These are phyloP conservation scores for Plantago lanceolata DNA, from an alignment of 305 asterid genomes.

Conservation along the genomic window DNA sequence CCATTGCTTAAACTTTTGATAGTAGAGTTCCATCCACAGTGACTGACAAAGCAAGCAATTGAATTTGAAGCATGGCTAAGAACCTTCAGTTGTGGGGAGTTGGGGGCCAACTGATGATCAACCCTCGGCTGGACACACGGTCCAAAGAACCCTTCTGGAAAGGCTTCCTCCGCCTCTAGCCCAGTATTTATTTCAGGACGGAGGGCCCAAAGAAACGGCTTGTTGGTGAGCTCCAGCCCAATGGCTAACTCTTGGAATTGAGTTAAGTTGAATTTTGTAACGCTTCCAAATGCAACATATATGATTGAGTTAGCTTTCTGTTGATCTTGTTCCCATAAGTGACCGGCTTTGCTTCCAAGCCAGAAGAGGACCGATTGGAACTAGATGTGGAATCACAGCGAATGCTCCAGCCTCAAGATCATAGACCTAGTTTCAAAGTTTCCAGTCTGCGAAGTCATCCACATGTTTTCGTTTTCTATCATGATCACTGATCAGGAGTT, in stretches of 20 bases:
- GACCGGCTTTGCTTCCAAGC: constrained; percentile 29
- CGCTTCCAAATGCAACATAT: constrained; percentile 41
- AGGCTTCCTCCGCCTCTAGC: constrained; percentile 2
- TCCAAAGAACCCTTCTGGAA: constrained; percentile 29
- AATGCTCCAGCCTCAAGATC: constrained; percentile 59
- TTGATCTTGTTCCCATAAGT: constrained; percentile 35
- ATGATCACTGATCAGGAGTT: too few species aligned
- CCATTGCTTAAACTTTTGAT: constrained; percentile 36
- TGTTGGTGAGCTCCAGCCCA: constrained; percentile 42
- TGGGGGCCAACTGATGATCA: constrained; percentile 29
- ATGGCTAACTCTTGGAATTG: constrained; percentile 49
- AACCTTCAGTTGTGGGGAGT: constrained; percentile 38
- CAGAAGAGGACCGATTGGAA: constrained; percentile 54
- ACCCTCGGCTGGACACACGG: constrained; percentile 25
- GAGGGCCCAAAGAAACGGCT: constrained; percentile 45
- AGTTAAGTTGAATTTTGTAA: constrained; percentile 9
- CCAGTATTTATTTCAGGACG: constrained; percentile 15
- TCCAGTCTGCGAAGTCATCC: constrained; percentile 31
- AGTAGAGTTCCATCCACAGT: constrained; percentile 46
- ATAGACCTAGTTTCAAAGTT: constrained; percentile 40
- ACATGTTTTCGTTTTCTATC: too few species aligned
- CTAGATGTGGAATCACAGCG: constrained; percentile 34
- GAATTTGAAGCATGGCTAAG: constrained; percentile 34
- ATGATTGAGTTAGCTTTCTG: constrained; percentile 33
- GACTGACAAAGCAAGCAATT: constrained; percentile 34